phyloP scores from a whole-genome alignment of 208 protist species.

The Angomonas ambiguus region DNA sequence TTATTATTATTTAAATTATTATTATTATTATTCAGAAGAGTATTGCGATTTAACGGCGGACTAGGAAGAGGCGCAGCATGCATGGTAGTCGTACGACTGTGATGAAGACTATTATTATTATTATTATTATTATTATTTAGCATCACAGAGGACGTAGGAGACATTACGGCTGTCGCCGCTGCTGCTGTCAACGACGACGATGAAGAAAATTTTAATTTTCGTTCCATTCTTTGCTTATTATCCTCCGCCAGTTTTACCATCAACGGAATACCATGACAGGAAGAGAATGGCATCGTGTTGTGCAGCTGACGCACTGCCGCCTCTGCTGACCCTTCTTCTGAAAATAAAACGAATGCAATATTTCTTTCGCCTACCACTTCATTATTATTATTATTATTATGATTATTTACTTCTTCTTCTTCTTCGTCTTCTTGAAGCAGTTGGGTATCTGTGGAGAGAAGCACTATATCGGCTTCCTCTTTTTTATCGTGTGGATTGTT shows the following conservation, averaged over 20 bases:
- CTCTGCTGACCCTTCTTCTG: slow-evolving; percentile 50
- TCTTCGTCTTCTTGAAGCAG: no score
- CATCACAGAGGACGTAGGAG: neutral
- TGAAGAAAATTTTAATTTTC: slow-evolving; percentile 25
- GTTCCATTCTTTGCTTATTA: slow-evolving; percentile 45
- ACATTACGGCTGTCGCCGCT: neutral
- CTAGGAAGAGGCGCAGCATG: neutral
- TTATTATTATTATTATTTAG: no score
- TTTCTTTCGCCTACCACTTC: slow-evolving; percentile 26
- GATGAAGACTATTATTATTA: no score
- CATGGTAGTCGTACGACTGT: neutral
- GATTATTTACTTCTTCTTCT: neutral
- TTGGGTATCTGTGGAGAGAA: no score
- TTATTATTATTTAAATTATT: no score
- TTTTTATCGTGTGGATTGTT: no score
- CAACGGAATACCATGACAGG: slow-evolving; percentile 49
- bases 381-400: slow-evolving; percentile 1
- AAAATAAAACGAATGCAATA: slow-evolving; percentile 77
- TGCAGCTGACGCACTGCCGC: slow-evolving; percentile 42
- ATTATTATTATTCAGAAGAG: no score
- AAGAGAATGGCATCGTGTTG: slow-evolving; percentile 56
- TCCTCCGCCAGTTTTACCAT: slow-evolving; percentile 71
- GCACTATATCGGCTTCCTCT: no score
- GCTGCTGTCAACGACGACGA: neutral
- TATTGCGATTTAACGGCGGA: no score